Percentiles rank a stretch among this genome's conserved stretches.
Evolutionary conservation across 148 eudicot species (phyloP).

Genomic region (Chenopodium quinoa): DNA sequence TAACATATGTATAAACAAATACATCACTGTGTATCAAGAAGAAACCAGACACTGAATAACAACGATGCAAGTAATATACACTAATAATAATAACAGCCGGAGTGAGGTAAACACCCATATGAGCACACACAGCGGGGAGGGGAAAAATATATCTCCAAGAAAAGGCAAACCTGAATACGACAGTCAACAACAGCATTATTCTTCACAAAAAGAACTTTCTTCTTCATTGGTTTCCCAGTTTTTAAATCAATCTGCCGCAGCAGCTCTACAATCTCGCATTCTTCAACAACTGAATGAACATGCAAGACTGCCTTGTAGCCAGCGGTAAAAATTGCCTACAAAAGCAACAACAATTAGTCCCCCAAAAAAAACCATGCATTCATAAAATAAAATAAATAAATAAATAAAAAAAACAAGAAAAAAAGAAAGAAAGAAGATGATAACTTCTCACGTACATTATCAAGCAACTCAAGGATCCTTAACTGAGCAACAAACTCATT

Average conservation of each 20-base stretch:
- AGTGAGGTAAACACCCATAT: background rate
- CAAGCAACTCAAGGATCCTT: conserved; percentile 83
- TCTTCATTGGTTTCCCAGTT: conserved; percentile 74
- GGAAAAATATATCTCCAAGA: background rate
- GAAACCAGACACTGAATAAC: background rate
- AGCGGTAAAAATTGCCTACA: conserved; percentile 87
- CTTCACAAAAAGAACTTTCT: conserved; percentile 82
- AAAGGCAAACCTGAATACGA: conserved; percentile 71
- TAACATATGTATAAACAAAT: background rate
- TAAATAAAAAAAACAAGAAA: background rate
- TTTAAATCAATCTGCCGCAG: conserved; percentile 72
- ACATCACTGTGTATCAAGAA: background rate
- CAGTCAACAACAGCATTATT: conserved; percentile 71
- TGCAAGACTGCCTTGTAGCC: conserved; percentile 96
- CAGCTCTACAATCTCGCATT: conserved; percentile 92
- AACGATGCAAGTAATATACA: too few species aligned
- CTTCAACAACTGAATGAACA: conserved; percentile 86
- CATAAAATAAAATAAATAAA: too few species aligned
- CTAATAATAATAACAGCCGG: too few species aligned
- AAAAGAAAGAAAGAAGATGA: background rate
- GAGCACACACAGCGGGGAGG: background rate
- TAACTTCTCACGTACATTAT: conserved; percentile 55
- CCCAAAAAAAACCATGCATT: too few species aligned
- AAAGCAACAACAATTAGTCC: background rate
- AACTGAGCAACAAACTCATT: conserved; percentile 81